These are phyloP conservation scores for Fusarium chuoi DNA, from an alignment of 2,329 filamentous ascomycete genomes.

Conservation along the genomic window DNA sequence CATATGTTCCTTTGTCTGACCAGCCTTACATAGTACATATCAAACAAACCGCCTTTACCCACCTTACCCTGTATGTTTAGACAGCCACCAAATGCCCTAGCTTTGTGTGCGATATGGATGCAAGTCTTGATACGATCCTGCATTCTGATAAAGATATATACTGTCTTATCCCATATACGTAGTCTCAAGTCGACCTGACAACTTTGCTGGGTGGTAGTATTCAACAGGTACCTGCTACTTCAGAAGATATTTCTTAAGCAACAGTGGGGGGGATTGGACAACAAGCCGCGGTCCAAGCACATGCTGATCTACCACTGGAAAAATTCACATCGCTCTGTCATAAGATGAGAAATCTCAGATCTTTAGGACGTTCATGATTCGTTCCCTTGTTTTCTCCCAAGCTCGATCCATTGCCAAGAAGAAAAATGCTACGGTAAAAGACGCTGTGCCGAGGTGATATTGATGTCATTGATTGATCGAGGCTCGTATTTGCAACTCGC, in stretches of 20 bases:
- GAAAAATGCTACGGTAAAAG: not conserved
- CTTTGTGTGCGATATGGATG: not conserved
- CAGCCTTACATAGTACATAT: not conserved
- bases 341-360: not conserved
- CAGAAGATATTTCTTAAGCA: not conserved
- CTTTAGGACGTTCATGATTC: not conserved
- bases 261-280: conserved; percentile 21
- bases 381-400: not conserved
- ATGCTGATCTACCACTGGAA: not conserved
- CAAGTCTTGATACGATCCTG: not conserved
- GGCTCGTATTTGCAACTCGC: not conserved
- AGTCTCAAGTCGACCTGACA: not conserved
- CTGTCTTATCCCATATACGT: not conserved
- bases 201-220: not conserved
- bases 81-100: not conserved
- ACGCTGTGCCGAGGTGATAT: conserved; percentile 7
- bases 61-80: not conserved
- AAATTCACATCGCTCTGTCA: not conserved
- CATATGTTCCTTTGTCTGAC: not conserved
- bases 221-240: conserved; percentile 13
- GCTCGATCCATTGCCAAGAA: not conserved
- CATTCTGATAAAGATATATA: not conserved
- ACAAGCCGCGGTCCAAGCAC: conserved; percentile 16
- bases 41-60: not conserved
- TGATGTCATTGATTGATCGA: conserved; percentile 30